Evolutionary conservation across 139 green algal genomes (phyloP).

Genomic region (Monoraphidium neglectum): DNA sequence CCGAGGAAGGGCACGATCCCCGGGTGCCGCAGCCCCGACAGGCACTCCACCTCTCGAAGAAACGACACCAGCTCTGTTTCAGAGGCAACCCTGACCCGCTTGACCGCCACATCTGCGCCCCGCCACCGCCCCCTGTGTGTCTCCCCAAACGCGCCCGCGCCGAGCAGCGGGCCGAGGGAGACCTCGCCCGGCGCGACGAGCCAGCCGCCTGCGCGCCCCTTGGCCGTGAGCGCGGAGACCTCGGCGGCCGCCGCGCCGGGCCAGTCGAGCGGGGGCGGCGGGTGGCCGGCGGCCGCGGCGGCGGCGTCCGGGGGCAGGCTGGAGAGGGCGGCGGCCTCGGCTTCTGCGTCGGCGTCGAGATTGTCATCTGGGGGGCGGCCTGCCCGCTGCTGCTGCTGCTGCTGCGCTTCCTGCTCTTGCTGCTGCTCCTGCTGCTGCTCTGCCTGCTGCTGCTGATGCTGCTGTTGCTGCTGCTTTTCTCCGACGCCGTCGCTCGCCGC

Average conservation of each 20-base stretch:
- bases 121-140: conserved; percentile 76
- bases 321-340: background rate
- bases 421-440: conserved; percentile 11
- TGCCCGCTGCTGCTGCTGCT: background rate
- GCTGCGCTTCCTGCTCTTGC: background rate
- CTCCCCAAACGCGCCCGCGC: conserved; percentile 76
- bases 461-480: conserved; percentile 1
- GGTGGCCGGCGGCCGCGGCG: background rate
- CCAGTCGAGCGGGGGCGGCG: background rate
- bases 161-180: conserved; percentile 58
- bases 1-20: conserved; percentile 29
- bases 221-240: conserved; percentile 33
- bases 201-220: conserved; percentile 54
- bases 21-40: conserved; percentile 54
- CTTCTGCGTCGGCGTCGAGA: background rate
- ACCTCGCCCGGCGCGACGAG: conserved; percentile 53
- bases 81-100: conserved; percentile 14
- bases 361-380: background rate
- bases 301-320: background rate
- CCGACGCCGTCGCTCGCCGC: background rate
- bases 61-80: conserved; percentile 66
- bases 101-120: conserved; percentile 56
- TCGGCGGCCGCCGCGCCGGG: conserved; percentile 17
- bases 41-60: conserved; percentile 71
- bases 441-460: background rate